Base-by-base conservation (phyloP, 306 rosid genomes). In the barrel medic (Medicago truncatula) region DNA sequence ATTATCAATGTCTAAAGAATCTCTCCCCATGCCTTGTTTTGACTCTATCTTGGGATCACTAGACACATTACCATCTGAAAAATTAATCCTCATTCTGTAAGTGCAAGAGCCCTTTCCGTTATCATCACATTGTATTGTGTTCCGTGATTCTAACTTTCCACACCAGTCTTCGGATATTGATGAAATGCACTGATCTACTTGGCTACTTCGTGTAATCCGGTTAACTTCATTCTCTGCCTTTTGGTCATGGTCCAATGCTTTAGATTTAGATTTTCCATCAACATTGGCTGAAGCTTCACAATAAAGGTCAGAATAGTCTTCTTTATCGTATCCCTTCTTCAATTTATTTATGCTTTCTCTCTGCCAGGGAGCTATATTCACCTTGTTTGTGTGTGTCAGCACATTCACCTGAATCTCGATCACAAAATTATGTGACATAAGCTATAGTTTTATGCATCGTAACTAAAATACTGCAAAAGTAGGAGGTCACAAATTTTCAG, bases 331-430 rank as follows among this genome's bases (percentile, higher is more conserved):
- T 64, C 61, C 17, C 31, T 71, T 81, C 74, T 69, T 84, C 82
- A 75, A 49, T 50, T 66, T 40, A 39, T 79, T 60, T 39, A 88
- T 86, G 18, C 10, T 23, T 40, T 77, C 31, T 9, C 54, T 83
- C 84, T 84, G 96, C 89, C 88, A 84, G 69, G 85, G 57, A 40
- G 39, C 50, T 54, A 84, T 83, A 49, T 84, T 83, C 75, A 88
- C 96, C 68, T 77, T 73, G 76, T 61, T 78, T 67, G 80, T 78
- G 63, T 82, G 85, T 16, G 82, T 78, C 76, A 78, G 53, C 57
- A 82, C 73, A 67, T 82, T 82, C 76, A 82, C 85, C 82, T 82
- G 77, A 58, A 77, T 52, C 17, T 65, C 76, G 50, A 72, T 60
- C 23, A 59, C 23, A 67, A 77, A 73, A 49, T 39, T 49, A 57